Percentiles rank a stretch among this genome's conserved stretches.
These are phyloP conservation scores for Quercus suber DNA, from an alignment of 306 rosid genomes.

Conservation along the genomic window DNA sequence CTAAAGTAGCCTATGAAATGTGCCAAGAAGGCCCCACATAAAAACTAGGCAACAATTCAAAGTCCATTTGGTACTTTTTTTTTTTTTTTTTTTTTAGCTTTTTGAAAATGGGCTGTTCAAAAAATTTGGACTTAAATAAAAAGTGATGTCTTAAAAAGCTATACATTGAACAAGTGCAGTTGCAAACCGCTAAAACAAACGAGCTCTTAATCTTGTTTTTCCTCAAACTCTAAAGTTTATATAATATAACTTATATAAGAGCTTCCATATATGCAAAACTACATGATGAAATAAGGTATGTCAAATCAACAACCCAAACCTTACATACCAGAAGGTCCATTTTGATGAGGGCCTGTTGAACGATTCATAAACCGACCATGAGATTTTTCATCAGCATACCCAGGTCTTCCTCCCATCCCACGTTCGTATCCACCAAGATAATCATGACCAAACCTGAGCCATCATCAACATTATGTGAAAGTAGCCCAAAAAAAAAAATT, in stretches of 20 bases:
- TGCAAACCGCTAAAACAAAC: no score
- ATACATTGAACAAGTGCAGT: no score
- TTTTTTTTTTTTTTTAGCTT: no score
- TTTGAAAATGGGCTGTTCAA: no score
- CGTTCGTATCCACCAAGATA: slow-evolving; percentile 80
- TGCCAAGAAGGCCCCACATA: no score
- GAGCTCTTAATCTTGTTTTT: no score
- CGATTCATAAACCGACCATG: slow-evolving; percentile 80
- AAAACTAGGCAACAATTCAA: no score
- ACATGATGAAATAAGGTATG: not conserved
- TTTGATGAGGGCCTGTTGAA: slow-evolving; percentile 60
- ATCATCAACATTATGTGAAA: slow-evolving; percentile 17
- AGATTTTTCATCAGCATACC: slow-evolving; percentile 71
- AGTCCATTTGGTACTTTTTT: no score
- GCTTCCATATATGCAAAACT: not conserved
- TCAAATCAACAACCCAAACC: not conserved
- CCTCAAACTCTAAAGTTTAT: no score
- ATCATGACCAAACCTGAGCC: slow-evolving; percentile 72
- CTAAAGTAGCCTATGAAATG: no score
- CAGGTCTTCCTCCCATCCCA: slow-evolving; percentile 74
- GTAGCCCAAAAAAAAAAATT: not conserved
- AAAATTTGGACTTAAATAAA: no score
- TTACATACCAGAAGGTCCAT: slow-evolving; percentile 64
- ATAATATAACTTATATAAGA: not conserved
- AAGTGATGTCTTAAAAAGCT: no score